phyloP scores from a whole-genome alignment of 495 filamentous ascomycete species.

The Saxophila tyrrhenica region DNA sequence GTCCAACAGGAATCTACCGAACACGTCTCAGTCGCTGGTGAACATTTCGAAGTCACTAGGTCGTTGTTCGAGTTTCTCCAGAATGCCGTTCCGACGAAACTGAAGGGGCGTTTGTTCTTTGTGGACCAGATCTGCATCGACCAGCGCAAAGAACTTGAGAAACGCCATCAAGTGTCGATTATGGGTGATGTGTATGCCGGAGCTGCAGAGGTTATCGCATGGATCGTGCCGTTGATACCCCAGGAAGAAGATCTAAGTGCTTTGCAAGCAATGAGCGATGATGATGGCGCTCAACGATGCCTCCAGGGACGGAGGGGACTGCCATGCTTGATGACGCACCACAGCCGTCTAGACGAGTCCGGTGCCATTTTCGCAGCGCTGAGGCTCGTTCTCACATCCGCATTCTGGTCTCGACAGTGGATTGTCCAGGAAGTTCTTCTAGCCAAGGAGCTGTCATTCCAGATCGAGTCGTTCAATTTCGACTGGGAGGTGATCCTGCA shows the following conservation, averaged over 20 bases:
- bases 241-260: neutral
- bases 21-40: neutral
- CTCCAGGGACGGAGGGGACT: no score
- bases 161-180: neutral
- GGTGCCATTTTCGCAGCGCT: no score
- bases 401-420: neutral
- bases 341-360: no score
- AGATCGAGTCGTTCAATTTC: neutral
- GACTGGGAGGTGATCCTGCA: neutral
- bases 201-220: neutral
- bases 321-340: no score
- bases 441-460: neutral
- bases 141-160: neutral
- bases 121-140: neutral
- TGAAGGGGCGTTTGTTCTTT: neutral
- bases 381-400: no score
- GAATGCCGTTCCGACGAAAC: neutral
- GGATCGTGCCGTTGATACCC: neutral
- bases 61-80: neutral
- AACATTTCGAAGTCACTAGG: neutral
- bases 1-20: neutral
- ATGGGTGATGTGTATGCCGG: neutral
- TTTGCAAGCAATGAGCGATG: neutral
- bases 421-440: neutral
- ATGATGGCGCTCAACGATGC: no score